Base-by-base conservation (phyloP, 1,139 yeast genomes). In the Yamadazyma dendronema region DNA sequence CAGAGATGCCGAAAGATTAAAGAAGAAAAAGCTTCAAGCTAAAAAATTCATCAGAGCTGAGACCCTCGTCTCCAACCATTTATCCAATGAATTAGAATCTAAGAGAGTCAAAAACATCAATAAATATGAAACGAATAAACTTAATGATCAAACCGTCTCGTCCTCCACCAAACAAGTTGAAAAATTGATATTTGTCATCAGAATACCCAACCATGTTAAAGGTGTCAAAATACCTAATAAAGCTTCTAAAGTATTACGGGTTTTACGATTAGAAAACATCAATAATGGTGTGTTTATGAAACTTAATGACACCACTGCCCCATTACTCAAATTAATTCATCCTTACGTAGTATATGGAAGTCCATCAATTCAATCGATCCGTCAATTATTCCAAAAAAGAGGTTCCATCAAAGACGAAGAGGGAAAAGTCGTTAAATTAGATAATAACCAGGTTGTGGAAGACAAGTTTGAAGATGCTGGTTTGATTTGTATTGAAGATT, bases 401-500 rank as follows among this genome's bases (percentile, higher is more conserved):
- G 85, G 88, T 15, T 73, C 77, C 39, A 72, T 82, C 32, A 61
- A 55, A 26, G 74, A 62, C 22, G 63, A 62, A 8, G 59, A 53
- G 12, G 62, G 63, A 34, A 58, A 57, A 36, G 48, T 51, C 34
- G 42, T 74, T 31, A 72, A 78, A 46, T 64, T 84, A 50, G 85
- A 84, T 56, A 87, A 82, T 60, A 84, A 84, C 65, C 81, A 78
- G 50, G 62, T 79, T 31, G 83, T 84, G 34, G 95, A 84, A 63
- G 89, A 84, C 51, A 67, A 71, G 54, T 70, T 84, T 44, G 90
- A 86, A 23, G 69, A 65, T 27, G 63, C 69, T 40, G 92, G 92
- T 13, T 67, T 82, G 45, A 79, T 84, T 47, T 84, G 95, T 76
- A 74, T 82, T 29, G 94, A 84, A 62, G 95, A 84, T 60, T 69